Conservation (phyloP, 2,329 filamentous ascomycete species). For the Grosmannia huntii region DNA sequence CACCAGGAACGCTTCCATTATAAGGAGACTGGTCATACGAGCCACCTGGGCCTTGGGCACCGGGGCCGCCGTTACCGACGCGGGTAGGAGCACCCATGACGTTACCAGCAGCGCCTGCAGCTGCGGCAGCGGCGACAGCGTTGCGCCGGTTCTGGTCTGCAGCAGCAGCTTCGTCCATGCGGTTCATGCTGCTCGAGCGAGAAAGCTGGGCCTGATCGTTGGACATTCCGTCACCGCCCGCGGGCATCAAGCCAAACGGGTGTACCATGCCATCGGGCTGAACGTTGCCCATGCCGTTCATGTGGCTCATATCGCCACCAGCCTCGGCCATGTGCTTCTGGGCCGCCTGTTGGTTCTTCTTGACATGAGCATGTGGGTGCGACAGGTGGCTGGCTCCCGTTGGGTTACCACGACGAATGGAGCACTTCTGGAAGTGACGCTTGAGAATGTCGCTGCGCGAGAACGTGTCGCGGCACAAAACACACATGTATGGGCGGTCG, state of each 20-base stretch:
- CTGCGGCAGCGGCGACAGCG: slow-evolving; percentile 24
- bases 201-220: slow-evolving; percentile 51
- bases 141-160: slow-evolving; percentile 41
- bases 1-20: slow-evolving; percentile 36
- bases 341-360: slow-evolving; percentile 51
- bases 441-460: slow-evolving; percentile 96
- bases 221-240: slow-evolving; percentile 42
- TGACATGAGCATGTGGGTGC: slow-evolving; percentile 79
- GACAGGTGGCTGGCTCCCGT: slow-evolving; percentile 90
- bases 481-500: slow-evolving; percentile 96
- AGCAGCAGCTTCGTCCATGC: slow-evolving; percentile 37
- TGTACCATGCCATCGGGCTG: slow-evolving; percentile 40
- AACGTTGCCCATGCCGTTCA: slow-evolving; percentile 48
- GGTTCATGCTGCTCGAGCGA: slow-evolving; percentile 46
- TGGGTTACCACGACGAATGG: slow-evolving; percentile 87
- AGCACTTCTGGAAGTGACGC: slow-evolving; percentile 98
- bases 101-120: slow-evolving; percentile 3
- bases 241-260: slow-evolving; percentile 29
- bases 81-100: slow-evolving; percentile 7
- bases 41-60: slow-evolving; percentile 4
- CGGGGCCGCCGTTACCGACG: slow-evolving; percentile 7
- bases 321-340: slow-evolving; percentile 42
- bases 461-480: slow-evolving; percentile 95
- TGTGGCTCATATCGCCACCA: slow-evolving; percentile 39
- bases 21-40: slow-evolving; percentile 37